Evolutionary conservation across 805 yeast genomes (phyloP), one percentile per base, ranked within the genome.

Genomic region (Yamadazyma takamatsuzukensis): DNA sequence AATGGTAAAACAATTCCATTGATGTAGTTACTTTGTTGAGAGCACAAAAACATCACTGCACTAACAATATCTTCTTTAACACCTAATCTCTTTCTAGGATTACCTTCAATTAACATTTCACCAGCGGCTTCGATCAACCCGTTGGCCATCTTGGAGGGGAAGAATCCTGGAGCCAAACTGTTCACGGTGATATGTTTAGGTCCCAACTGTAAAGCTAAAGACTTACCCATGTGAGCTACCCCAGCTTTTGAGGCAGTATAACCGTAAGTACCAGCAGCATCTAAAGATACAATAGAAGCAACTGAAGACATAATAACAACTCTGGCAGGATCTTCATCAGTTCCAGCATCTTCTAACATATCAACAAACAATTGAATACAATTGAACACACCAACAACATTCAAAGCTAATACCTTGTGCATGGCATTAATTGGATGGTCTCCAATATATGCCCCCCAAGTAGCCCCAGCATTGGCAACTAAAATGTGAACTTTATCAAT

Each of bases 401-500:
- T 82, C 46, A 83, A 68, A 30, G 68, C 70, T 49, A 80, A 51
- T 5, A 83, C 81, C 53, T 80, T 80, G 43, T 70, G 74, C 43
- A 82, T 53, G 2, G 84, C 86, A 3, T 58, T 39, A 18, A 75
- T 76, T 3, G 85, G 76, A 48, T 83, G 88, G 8, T 60, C 57
- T 23, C 66, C 77, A 30, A 83, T 54, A 9, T 74, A 74, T 1
- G 76, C 80, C 13, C 88, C 89, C 89, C 89, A 82, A 10, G 81
- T 59, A 6, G 88, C 87, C 18, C 90, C 90, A 5, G 90, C 89
- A 48, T 82, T 83, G 30, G 88, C 85, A 45, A 80, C 67, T 41
- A 82, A 64, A 39, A 82, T 78, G 53, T 82, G 77, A 22, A 81
- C 67, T 45, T 68, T 63, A 12, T 54, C 53, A 16, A 72, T 70